phyloP scores from a whole-genome alignment of 257 asterid species.

The Gentiana macrophylla region DNA sequence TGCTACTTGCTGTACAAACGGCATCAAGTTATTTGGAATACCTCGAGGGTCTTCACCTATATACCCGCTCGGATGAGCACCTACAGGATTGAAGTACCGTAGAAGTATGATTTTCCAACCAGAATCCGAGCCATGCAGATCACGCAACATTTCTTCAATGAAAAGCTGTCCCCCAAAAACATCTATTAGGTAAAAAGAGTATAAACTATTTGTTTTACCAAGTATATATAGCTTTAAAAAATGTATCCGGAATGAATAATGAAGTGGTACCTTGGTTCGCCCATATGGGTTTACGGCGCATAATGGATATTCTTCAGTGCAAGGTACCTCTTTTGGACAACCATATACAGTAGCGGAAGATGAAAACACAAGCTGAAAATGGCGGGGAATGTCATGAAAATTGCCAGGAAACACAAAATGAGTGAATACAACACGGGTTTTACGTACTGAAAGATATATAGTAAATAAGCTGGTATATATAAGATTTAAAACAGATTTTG shows the following conservation, averaged over 20 bases:
- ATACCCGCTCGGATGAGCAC: conserved; percentile 86
- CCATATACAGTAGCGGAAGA: conserved; percentile 98
- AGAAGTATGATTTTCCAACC: conserved; percentile 86
- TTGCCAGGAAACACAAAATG: background rate
- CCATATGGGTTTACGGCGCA: conserved; percentile 82
- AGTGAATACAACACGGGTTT: too few relatives aligned
- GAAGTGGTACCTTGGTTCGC: conserved; percentile 63
- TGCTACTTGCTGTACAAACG: conserved; percentile 96
- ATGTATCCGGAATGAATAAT: background rate
- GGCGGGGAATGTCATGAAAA: background rate
- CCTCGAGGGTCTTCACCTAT: conserved; percentile 98
- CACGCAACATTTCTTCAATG: conserved; percentile 94
- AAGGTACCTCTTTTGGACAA: conserved; percentile 84
- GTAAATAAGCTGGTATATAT: too few relatives aligned
- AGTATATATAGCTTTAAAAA: too few relatives aligned
- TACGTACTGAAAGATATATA: too few relatives aligned
- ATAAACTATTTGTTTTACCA: too few relatives aligned
- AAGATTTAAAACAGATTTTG: background rate
- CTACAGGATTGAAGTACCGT: conserved; percentile 96
- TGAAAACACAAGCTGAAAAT: conserved; percentile 86
- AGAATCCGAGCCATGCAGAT: conserved; percentile 56
- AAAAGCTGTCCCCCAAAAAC: conserved; percentile 44
- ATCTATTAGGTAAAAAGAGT: too few relatives aligned
- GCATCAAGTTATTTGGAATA: conserved; percentile 94
- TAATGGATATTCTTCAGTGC: conserved; percentile 85